These are phyloP conservation scores for Syncephalastrum racemosum DNA, from an alignment of 371 early-diverging fungal genomes.

Conservation along the genomic window DNA sequence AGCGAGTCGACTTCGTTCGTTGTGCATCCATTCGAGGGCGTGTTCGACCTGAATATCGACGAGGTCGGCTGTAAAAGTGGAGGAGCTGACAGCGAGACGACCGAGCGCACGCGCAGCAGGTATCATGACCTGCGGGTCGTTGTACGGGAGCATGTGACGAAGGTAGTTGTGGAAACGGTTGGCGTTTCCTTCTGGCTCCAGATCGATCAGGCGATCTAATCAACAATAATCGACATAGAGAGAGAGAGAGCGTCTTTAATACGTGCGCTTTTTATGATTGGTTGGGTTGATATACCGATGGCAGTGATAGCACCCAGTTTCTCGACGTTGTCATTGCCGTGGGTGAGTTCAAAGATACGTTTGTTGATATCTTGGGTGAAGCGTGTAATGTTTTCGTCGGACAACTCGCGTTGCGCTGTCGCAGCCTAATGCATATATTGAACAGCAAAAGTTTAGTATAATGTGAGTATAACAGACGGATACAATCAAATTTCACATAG, in stretches of 20 bases:
- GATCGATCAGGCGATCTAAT: conserved; percentile 81
- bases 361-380: conserved; percentile 76
- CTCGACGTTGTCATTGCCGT: conserved; percentile 65
- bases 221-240: not conserved
- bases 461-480: not conserved
- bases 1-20: conserved; percentile 81
- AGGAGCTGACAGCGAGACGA: conserved; percentile 74
- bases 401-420: conserved; percentile 63
- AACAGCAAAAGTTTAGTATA: too few relatives aligned
- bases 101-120: conserved; percentile 84
- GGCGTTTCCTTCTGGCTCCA: conserved; percentile 87
- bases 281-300: conserved; percentile 52
- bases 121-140: conserved; percentile 82
- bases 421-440: conserved; percentile 47
- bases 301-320: conserved; percentile 76
- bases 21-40: conserved; percentile 89
- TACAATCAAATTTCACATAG: not conserved
- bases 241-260: conserved; percentile 1
- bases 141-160: conserved; percentile 79
- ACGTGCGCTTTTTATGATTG: not conserved
- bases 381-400: conserved; percentile 66
- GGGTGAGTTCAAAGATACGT: conserved; percentile 72
- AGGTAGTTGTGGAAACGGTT: conserved; percentile 87
- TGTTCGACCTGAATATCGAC: conserved; percentile 89
- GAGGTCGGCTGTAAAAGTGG: conserved; percentile 79